phyloP scores from a whole-genome alignment of 306 rosid species.

The Comarum palustre region DNA sequence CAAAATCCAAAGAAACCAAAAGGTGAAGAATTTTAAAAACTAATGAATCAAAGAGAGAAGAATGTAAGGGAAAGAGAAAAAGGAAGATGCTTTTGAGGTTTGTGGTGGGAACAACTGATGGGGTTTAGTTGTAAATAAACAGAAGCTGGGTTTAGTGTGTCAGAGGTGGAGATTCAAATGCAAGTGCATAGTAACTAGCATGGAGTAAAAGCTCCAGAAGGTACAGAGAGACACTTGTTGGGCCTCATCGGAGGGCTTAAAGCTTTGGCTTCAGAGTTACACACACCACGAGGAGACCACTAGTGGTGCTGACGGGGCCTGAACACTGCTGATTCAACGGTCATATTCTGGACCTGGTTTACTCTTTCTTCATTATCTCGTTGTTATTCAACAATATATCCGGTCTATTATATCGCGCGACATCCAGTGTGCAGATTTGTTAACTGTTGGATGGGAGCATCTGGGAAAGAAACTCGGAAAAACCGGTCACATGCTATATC shows the following conservation, averaged over 20 bases:
- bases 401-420: too few species aligned
- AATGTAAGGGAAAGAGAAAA: conserved; percentile 10
- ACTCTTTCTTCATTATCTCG: neutral
- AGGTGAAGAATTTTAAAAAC: conserved; percentile 2
- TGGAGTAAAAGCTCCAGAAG: conserved; percentile 4
- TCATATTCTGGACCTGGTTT: conserved; percentile 9
- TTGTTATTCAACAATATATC: neutral
- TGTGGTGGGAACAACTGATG: conserved; percentile 14
- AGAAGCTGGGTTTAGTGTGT: conserved; percentile 6
- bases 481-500: too few species aligned
- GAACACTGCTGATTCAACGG: conserved; percentile 42
- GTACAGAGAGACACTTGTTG: neutral
- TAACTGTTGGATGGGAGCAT: too few species aligned
- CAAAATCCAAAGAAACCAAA: conserved; percentile 17
- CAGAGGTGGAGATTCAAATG: conserved; percentile 30
- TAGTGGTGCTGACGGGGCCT: conserved; percentile 30
- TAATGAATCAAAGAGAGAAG: conserved; percentile 1
- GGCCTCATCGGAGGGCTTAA: conserved; percentile 9
- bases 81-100: conserved; percentile 45
- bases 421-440: too few species aligned
- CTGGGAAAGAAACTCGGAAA: too few species aligned
- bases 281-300: conserved; percentile 27
- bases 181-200: conserved; percentile 18
- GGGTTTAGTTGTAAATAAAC: conserved; percentile 21
- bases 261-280: neutral